Evolutionary conservation across 306 rosid species (phyloP), one percentile per base, ranked within the genome.

Genomic region (Hippophae tibetana): DNA sequence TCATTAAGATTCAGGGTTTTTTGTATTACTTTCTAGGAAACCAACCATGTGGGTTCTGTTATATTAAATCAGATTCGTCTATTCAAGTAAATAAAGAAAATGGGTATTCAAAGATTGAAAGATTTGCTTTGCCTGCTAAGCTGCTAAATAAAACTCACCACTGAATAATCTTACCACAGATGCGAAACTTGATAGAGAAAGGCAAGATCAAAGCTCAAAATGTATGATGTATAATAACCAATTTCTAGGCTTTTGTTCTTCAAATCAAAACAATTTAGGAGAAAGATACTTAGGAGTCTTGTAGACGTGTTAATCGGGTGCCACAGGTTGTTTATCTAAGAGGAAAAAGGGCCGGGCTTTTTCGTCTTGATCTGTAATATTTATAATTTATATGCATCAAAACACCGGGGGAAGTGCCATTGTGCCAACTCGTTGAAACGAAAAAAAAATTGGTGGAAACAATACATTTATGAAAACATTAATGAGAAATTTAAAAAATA

Each of bases 281-380:
- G 47, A 52, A 54, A 64, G 63, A 73, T 57, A 61, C 26, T 58
- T 72, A 43, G 64, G 82, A 69, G 69, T 44, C 57, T 56, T 58
- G 41, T 13, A 44, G 61, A 62, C 60, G 81, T 60, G 76, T 62
- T 54, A 43, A 49, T 53, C 66, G 67, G 77, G 70, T 71, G 74
- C 81, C 75, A 79, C 75, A 69, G 62, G 54, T 56, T 76, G 64
- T 63, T 68, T 74, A 56, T 77, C 71, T 60, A 11, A 14, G 59
- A 63, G 42, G 48, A 64, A 68, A 64, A 41, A 5, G 52, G 60
- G 58, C 18, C 5, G 46, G 10, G 8, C 11, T 63, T 62, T 1
- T 41, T 60, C 13, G 56, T 43, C 10, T 40, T 18, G n/a, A n/a
- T 43, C 44, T 14, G 9, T 52, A 7, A 27, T 23, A 8, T 65